phyloP scores from a whole-genome alignment of 345 rosid species.

The Pugionium cornutum region DNA sequence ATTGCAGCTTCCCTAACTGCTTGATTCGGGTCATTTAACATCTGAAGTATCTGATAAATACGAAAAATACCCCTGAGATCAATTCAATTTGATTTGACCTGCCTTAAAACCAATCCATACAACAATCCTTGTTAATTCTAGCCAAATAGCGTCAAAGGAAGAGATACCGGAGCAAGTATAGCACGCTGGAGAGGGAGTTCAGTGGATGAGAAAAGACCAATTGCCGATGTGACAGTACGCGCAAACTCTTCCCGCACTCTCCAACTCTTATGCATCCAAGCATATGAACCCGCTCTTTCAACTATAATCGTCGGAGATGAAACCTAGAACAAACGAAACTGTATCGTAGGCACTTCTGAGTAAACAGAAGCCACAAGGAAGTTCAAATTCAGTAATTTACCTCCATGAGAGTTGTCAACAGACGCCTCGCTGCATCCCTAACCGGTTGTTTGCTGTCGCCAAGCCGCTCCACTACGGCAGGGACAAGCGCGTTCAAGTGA shows the following conservation, averaged over 20 bases:
- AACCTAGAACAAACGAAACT: constrained; percentile 51
- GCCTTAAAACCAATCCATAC: constrained; percentile 6
- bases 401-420: constrained; percentile 99
- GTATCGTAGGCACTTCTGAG: background rate
- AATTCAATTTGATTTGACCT: constrained; percentile 3
- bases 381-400: constrained; percentile 39
- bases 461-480: constrained; percentile 88
- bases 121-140: background rate
- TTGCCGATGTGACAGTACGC: constrained; percentile 89
- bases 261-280: constrained; percentile 97
- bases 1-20: constrained; percentile 93
- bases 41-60: constrained; percentile 73
- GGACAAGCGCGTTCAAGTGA: constrained; percentile 91
- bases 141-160: constrained; percentile 20
- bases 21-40: constrained; percentile 85
- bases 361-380: too few species aligned
- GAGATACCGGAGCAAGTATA: constrained; percentile 84
- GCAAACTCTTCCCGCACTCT: constrained; percentile 96
- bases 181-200: constrained; percentile 98
- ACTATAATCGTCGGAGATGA: constrained; percentile 97
- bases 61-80: background rate
- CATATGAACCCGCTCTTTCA: constrained; percentile 96
- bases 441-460: constrained; percentile 96
- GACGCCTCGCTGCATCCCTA: constrained; percentile 90
- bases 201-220: constrained; percentile 84